phyloP scores from a whole-genome alignment of 2,329 filamentous ascomycete species.

The Penicillium sp. region DNA sequence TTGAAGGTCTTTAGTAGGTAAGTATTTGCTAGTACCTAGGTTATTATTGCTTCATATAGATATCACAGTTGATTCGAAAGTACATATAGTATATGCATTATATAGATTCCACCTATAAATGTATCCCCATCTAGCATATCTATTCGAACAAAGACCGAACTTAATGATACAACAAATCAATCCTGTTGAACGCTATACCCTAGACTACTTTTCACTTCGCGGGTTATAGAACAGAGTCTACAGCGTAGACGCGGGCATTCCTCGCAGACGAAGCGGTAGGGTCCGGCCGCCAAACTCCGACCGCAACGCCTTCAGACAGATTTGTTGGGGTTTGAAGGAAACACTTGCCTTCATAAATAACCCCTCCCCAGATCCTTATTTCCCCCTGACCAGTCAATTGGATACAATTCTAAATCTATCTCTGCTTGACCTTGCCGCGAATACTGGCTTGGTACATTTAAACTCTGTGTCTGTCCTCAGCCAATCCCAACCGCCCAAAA shows the following conservation, averaged over 20 bases:
- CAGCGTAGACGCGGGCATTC: conserved; percentile 10
- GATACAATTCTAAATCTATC: not conserved
- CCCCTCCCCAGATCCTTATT: not conserved
- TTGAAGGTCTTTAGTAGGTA: too few species aligned
- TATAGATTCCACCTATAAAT: too few species aligned
- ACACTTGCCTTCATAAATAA: conserved; percentile 7
- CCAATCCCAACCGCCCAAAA: conserved; percentile 10
- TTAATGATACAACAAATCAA: too few species aligned
- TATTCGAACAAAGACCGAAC: too few species aligned
- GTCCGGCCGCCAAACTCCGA: conserved; percentile 17
- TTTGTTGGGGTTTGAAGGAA: not conserved
- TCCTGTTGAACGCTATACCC: not conserved
- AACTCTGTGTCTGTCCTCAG: conserved; percentile 3
- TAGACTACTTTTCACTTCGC: not conserved
- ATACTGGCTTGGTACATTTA: not conserved
- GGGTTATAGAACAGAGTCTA: conserved; percentile 10
- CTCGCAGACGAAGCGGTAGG: conserved; percentile 8
- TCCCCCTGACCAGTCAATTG: not conserved
- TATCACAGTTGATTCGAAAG: too few species aligned
- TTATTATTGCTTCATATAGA: too few species aligned
- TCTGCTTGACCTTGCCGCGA: too few species aligned
- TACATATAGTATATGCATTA: too few species aligned
- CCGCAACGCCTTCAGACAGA: conserved; percentile 1
- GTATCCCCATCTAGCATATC: too few species aligned
- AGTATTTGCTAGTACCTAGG: too few species aligned